phyloP scores from a whole-genome alignment of 805 yeast genomes.

The Maudiozyma turicensis region DNA sequence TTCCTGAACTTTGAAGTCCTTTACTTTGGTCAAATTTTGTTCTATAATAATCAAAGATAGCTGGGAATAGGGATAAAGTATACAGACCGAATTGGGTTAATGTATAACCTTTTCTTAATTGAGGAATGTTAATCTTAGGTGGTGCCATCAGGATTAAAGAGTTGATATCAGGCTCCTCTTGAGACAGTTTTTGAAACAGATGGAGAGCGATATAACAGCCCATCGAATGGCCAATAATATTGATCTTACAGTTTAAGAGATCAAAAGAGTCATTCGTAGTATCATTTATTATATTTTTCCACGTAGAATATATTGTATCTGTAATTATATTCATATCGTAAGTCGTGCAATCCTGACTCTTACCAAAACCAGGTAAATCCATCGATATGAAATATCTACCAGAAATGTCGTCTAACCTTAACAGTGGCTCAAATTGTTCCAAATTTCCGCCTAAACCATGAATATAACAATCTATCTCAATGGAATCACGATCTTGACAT shows the following conservation, averaged over 20 bases:
- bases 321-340: constrained; percentile 16
- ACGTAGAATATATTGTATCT: not conserved
- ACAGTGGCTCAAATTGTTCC: constrained; percentile 70
- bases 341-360: constrained; percentile 20
- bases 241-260: not conserved
- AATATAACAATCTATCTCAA: constrained; percentile 48
- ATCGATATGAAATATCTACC: constrained; percentile 56
- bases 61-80: constrained; percentile 14
- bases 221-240: constrained; percentile 30
- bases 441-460: constrained; percentile 91
- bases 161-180: constrained; percentile 2
- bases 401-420: constrained; percentile 48
- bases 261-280: no score
- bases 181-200: constrained; percentile 17
- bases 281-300: not conserved
- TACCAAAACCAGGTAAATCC: constrained; percentile 88
- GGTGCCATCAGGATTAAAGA: constrained; percentile 39
- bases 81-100: constrained; percentile 10
- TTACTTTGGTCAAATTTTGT: constrained; percentile 22
- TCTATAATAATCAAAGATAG: constrained; percentile 23
- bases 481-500: not conserved
- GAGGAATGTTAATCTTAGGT: constrained; percentile 29
- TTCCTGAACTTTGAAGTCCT: constrained; percentile 26
- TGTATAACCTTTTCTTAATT: constrained; percentile 9
- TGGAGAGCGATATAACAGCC: constrained; percentile 32